Base-by-base conservation (phyloP, 2,329 filamentous ascomycete genomes). In the Aspergillus sp. region DNA sequence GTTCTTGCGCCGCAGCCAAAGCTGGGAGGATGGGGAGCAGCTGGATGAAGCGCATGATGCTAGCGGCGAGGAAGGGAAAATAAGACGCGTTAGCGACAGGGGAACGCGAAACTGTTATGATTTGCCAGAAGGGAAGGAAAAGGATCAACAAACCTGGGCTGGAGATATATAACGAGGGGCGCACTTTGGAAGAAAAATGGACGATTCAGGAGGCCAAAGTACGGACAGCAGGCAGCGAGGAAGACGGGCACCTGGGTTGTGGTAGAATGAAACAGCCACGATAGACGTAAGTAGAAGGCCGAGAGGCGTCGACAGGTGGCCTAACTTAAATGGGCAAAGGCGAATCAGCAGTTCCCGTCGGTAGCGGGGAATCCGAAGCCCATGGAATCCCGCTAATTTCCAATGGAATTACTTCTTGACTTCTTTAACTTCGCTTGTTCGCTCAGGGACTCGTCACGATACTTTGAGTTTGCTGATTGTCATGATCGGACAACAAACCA, bases 1-100 rank as follows among this genome's bases (percentile, higher is more conserved):
- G 85, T 67, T 85, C 80, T 72, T 87, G 81, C 52, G 84, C 84
- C 63, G 81, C 79, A 61, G 84, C 81, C 76, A 75, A 80, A 77
- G 68, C 76, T 65, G 76, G 75, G 60, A 77, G 73, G 63, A 86
- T 74, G 52, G 83, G 70, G 64, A 84, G 71, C 58, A 82, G 68
- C 57, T 78, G 76, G 57, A 81, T 78, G 75, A 84, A 75, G 76
- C 82, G 83, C 84, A 87, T 82, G 65, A 62, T 78, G 72, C 64
- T 68, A 51, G 3, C 16, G 32, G 11, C 32, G 12, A 32, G 24
- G 53, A 60, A 61, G 61, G 20, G 55, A 45, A 39, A 67, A 9
- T 29, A 58, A 56, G 65, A 68, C 64, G 66, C 62, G 60, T 62
- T 58, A 63, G 62, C 50, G 45, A 55, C 52, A 53, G 58, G 52